Evolutionary conservation across 1,284 basidiomycete genomes (phyloP), one percentile per base, ranked within the genome.

Genomic region (Vanrija pseudolonga): DNA sequence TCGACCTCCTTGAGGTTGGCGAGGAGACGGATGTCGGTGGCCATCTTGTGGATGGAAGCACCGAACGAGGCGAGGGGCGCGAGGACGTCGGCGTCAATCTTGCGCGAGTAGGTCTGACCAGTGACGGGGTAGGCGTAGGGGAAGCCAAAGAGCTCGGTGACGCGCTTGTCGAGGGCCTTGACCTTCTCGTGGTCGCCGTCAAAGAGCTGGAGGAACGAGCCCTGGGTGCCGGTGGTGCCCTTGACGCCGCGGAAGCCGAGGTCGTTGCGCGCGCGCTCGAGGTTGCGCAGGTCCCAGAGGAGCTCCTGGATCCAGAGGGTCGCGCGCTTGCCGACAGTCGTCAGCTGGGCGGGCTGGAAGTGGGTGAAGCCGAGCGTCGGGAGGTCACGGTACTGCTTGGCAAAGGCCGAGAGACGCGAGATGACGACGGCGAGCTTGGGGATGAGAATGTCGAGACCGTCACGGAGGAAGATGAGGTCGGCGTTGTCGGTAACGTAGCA

Each of bases 401-500:
- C 88, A 62, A 97, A 98, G 0, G 78, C 72, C 18, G 91, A 81
- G 39, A 98, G 83, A 32, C 95, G 87, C 53, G 89, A 87, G 68
- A 98, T 95, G 55, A 98, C 85, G 24, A 92, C 81, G 1, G 88
- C 88, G 19, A 98, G 84, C 64, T 95, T 95, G 59, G 85, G 84
- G 46, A 97, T 81, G 60, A 98, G 83, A 69, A 92, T 84, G 24
- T 86, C 85, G 47, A 97, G 83, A 8, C 88, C 95, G 51, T 87
- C 83, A 57, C 90, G 90, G 28, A 98, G 81, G 80, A 98, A 98
- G 77, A 98, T 98, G 49, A 98, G 83, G 79, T 98, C 95, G 48
- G 95, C 92, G 74, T 97, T 97, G 78, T 98, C 95, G 26, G 95
- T 98, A 45, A 98, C 95, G 78, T 94, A 98, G 80, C 95, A 98